Evolutionary conservation across 2,329 filamentous ascomycete species (phyloP).

Genomic region (Thelonectria olida): DNA sequence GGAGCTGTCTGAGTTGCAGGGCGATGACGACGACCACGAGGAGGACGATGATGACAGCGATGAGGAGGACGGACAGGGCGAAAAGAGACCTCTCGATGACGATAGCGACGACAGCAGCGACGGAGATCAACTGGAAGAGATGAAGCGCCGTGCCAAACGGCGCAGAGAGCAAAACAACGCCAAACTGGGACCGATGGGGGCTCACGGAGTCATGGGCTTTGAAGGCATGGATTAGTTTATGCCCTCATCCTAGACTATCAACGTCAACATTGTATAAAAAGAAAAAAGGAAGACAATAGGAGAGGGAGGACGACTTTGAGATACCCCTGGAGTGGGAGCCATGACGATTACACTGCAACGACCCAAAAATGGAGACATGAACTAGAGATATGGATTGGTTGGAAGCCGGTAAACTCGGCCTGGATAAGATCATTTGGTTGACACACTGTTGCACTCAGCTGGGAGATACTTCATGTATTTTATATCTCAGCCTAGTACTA

Average conservation of each 20-base stretch:
- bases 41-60: slow-evolving; percentile 48
- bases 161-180: slow-evolving; percentile 52
- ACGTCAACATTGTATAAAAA: not conserved
- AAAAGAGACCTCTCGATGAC: slow-evolving; percentile 59
- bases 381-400: not conserved
- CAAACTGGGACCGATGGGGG: slow-evolving; percentile 59
- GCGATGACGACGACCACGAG: slow-evolving; percentile 54
- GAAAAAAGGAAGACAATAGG: not conserved
- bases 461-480: not conserved
- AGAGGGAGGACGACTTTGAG: not conserved
- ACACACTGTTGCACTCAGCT: too few relatives aligned
- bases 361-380: not conserved
- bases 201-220: slow-evolving; percentile 61
- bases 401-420: not conserved
- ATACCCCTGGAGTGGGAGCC: not conserved
- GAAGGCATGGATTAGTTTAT: slow-evolving; percentile 58
- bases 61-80: slow-evolving; percentile 52
- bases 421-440: not conserved
- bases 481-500: not conserved
- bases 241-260: not conserved
- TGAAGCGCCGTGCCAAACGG: slow-evolving; percentile 57
- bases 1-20: slow-evolving; percentile 70
- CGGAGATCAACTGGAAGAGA: slow-evolving; percentile 46
- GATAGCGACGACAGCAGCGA: slow-evolving; percentile 57
- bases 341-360: not conserved